These are phyloP conservation scores for Geranium incanum DNA, from an alignment of 441 rosid genomes.

Conservation along the genomic window DNA sequence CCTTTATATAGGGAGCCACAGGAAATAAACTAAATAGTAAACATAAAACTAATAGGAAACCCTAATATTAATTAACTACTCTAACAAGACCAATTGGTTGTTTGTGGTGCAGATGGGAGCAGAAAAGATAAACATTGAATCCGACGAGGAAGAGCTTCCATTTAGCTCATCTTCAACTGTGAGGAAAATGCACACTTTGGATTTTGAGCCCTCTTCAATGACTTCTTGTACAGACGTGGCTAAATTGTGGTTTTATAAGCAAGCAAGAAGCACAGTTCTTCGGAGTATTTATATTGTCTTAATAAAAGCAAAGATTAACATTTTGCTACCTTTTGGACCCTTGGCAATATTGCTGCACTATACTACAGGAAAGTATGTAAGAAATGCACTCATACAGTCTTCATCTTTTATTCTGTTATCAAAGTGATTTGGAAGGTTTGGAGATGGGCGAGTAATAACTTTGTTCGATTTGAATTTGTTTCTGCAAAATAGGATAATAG, in stretches of 20 bases:
- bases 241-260: conserved; percentile 25
- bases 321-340: conserved; percentile 31
- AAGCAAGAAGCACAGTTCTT: conserved; percentile 21
- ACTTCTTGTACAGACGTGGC: conserved; percentile 8
- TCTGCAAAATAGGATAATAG: no score
- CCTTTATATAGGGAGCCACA: no score
- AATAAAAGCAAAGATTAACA: conserved; percentile 31
- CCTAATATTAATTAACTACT: no score
- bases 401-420: background rate
- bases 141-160: conserved; percentile 30
- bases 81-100: background rate
- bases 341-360: conserved; percentile 28
- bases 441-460: background rate
- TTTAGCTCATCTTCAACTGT: conserved; percentile 33
- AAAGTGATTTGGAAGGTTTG: background rate
- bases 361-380: conserved; percentile 29
- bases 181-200: conserved; percentile 27
- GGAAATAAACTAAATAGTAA: no score
- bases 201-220: conserved; percentile 21
- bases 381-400: background rate
- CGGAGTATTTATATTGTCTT: conserved; percentile 27
- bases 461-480: background rate
- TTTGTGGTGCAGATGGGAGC: conserved; percentile 30
- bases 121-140: conserved; percentile 32
- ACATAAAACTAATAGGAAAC: no score